Evolutionary conservation across 768 basidiomycete species (phyloP).

Genomic region (Favolaschia claudopus): DNA sequence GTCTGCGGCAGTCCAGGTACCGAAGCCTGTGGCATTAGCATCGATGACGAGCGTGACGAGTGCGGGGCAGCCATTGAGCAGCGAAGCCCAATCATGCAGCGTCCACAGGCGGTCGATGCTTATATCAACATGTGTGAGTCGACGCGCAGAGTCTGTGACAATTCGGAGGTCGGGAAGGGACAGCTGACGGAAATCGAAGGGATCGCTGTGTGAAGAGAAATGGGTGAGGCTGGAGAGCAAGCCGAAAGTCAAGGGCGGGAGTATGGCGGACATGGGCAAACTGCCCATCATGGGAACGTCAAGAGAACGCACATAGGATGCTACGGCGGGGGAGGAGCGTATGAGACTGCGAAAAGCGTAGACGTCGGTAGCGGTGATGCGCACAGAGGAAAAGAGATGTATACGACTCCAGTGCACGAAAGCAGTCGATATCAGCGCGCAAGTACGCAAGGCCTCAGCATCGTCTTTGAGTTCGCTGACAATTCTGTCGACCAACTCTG

Average conservation of each 20-base stretch:
- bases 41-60: constrained; percentile 1
- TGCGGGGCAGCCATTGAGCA: constrained; percentile 18
- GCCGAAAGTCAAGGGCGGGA: constrained; percentile 5
- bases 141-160: neutral
- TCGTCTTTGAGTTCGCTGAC: constrained; percentile 7
- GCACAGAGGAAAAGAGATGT: constrained; percentile 15
- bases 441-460: neutral
- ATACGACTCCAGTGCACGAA: constrained; percentile 9
- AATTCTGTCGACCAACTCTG: constrained; percentile 22
- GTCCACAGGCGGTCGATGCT: constrained; percentile 8
- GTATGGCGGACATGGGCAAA: neutral
- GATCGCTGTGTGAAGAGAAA: constrained; percentile 17
- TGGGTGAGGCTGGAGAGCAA: constrained; percentile 7
- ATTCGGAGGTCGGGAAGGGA: neutral
- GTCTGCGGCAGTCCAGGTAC: neutral
- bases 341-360: constrained; percentile 15
- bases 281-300: neutral
- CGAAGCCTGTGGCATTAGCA: neutral
- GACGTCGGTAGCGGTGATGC: constrained; percentile 14
- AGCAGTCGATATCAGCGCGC: constrained; percentile 7
- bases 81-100: constrained; percentile 16
- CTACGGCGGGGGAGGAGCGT: constrained; percentile 2
- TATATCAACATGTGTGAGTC: constrained; percentile 8
- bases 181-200: constrained; percentile 21
- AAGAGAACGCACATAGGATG: constrained; percentile 5